These are phyloP conservation scores for Boletellus dicymbophilus DNA, from an alignment of 1,284 basidiomycete species.

Conservation along the genomic window DNA sequence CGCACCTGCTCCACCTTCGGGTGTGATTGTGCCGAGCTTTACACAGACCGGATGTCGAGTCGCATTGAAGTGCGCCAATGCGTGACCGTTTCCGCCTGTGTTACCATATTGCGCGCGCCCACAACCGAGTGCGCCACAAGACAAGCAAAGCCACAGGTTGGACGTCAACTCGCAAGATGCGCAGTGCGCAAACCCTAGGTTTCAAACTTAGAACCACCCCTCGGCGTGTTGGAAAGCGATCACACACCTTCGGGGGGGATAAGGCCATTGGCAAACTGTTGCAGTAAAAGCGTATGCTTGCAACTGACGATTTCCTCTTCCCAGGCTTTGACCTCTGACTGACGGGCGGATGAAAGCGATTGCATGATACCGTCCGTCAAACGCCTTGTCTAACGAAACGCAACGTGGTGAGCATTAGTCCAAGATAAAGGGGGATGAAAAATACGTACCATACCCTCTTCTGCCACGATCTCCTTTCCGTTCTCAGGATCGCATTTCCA, in stretches of 20 bases:
- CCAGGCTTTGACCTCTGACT: slow-evolving; percentile 97
- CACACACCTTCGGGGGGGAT: slow-evolving; percentile 53
- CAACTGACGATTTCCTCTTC: slow-evolving; percentile 93
- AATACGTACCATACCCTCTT: slow-evolving; percentile 14
- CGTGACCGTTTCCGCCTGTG: slow-evolving; percentile 88
- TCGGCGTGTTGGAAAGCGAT: background rate
- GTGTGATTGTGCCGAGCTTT: slow-evolving; percentile 96
- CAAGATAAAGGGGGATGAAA: rapidly evolving
- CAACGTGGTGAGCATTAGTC: background rate
- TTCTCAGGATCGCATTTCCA: slow-evolving; percentile 68
- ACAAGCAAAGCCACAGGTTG: slow-evolving; percentile 95
- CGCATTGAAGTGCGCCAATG: slow-evolving; percentile 78
- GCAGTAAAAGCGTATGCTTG: slow-evolving; percentile 82
- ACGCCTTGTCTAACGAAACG: slow-evolving; percentile 44
- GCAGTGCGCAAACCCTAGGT: slow-evolving; percentile 77
- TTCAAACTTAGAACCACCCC: slow-evolving; percentile 8
- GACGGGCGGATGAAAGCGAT: slow-evolving; percentile 86
- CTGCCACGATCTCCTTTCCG: slow-evolving; percentile 47
- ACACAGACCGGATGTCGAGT: slow-evolving; percentile 86
- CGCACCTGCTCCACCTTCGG: slow-evolving; percentile 88
- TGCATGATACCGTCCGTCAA: slow-evolving; percentile 78
- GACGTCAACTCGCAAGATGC: slow-evolving; percentile 78
- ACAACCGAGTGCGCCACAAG: slow-evolving; percentile 94
- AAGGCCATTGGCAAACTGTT: slow-evolving; percentile 58
- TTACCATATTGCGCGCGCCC: slow-evolving; percentile 90